Percentiles rank a stretch among this genome's conserved stretches.
Evolutionary conservation across 2,329 filamentous ascomycete genomes (phyloP).

Genomic region (Talaromyces sp.): DNA sequence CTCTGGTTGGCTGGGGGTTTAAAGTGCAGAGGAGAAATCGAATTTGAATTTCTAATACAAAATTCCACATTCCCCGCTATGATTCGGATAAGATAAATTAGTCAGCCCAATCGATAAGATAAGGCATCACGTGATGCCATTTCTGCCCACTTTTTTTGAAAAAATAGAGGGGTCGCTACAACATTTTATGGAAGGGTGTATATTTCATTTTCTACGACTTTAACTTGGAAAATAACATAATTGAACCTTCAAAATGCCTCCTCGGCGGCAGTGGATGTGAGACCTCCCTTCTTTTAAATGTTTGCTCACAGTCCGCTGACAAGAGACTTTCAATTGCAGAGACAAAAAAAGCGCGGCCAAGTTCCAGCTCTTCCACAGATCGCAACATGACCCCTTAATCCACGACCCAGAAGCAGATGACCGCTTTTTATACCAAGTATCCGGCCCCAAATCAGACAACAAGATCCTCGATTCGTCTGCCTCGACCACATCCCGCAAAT

Average conservation of each 20-base stretch:
- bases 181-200: not conserved
- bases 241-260: slow-evolving; percentile 57
- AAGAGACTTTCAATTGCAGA: slow-evolving; percentile 37
- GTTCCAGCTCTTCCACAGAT: slow-evolving; percentile 90
- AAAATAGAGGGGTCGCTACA: not conserved
- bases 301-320: not conserved
- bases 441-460: slow-evolving; percentile 29
- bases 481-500: slow-evolving; percentile 35
- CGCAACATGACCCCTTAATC: slow-evolving; percentile 95
- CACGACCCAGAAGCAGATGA: slow-evolving; percentile 83
- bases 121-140: slow-evolving; percentile 13
- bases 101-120: slow-evolving; percentile 19
- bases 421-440: slow-evolving; percentile 76
- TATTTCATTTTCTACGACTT: not conserved
- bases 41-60: slow-evolving; percentile 14
- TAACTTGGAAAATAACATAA: not conserved
- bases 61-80: slow-evolving; percentile 12
- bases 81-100: slow-evolving; percentile 28
- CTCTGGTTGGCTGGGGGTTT: not conserved
- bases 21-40: slow-evolving; percentile 7
- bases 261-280: slow-evolving; percentile 69
- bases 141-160: slow-evolving; percentile 13
- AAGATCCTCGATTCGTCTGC: slow-evolving; percentile 16
- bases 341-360: slow-evolving; percentile 91
- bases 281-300: slow-evolving; percentile 19